These are phyloP conservation scores for Xeromyces bisporus DNA, from an alignment of 495 filamentous ascomycete genomes.

Conservation along the genomic window DNA sequence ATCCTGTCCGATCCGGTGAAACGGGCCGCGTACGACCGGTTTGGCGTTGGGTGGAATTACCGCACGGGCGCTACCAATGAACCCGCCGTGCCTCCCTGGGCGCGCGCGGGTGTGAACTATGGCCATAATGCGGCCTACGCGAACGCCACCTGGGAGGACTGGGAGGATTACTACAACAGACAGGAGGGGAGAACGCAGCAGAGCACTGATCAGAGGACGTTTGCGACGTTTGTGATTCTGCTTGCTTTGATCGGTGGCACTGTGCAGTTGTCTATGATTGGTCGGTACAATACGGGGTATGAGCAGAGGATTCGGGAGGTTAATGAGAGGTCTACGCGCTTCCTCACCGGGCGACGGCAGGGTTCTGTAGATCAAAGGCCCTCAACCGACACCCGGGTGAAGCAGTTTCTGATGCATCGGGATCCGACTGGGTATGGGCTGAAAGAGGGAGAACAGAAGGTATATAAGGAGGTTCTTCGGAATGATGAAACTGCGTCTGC, in stretches of 20 bases:
- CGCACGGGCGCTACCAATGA: conserved; percentile 8
- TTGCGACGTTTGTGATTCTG: conserved; percentile 48
- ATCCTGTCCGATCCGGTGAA: conserved; percentile 74
- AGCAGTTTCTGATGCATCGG: conserved; percentile 54
- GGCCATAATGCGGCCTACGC: conserved; percentile 34
- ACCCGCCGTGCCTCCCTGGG: conserved; percentile 4
- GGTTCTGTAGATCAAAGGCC: conserved; percentile 27
- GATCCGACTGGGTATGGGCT: conserved; percentile 35
- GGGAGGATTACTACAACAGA: conserved; percentile 70
- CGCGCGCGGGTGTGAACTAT: conserved; percentile 10
- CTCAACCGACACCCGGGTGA: conserved; percentile 43
- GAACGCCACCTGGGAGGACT: conserved; percentile 98
- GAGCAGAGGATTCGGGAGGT: conserved; percentile 44
- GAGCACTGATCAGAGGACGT: conserved; percentile 54
- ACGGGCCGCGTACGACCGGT: conserved; percentile 64
- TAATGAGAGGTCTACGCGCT: conserved; percentile 43
- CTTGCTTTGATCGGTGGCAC: conserved; percentile 49
- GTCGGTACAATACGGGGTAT: conserved; percentile 34
- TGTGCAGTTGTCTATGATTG: conserved; percentile 49
- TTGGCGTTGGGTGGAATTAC: conserved; percentile 63
- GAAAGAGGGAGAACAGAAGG: conserved; percentile 23
- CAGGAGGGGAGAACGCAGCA: conserved; percentile 42
- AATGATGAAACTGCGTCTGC: conserved; percentile 4
- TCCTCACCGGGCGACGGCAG: conserved; percentile 39
- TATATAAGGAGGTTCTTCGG: conserved; percentile 21